Base-by-base conservation (phyloP, 805 yeast species). In the Yarrowia keelungensis region DNA sequence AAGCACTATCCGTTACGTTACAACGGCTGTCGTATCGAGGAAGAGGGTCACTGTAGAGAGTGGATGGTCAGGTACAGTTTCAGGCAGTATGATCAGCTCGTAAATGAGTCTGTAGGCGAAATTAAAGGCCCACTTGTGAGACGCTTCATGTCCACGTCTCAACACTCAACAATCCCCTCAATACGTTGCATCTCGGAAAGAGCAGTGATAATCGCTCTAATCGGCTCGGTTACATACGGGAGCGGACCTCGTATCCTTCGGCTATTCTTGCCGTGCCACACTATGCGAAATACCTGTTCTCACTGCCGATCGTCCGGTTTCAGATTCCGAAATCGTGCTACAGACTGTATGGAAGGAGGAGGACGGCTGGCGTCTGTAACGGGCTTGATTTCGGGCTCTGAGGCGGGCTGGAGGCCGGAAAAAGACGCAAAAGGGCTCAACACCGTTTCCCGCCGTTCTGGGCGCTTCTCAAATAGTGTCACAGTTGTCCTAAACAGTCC, bases 251-350 rank as follows among this genome's bases (percentile, higher is more conserved):
- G 32, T 26, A n/a, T 8, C 10, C 9, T 8, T 50, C 54, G 50
- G 65, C n/a, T 53, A 36, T 19, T 38, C 15, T 36, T 38, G 45
- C 59, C 51, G 19, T 26, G 32, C 32, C 32, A 26, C 32, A 26
- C 32, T 26, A 26, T 26, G 32, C 19, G 19, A 42, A 42, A 46
- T 8, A 5, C 32, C 32, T 26, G 32, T 26, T 26, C 32, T 26
- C 32, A 5, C 32, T 50, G 54, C 54, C 54, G 54, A 50, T 50
- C 54, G 19, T 50, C 54, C 54, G 54, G 54, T 50, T 50, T 50
- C 41, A 50, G 54, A 49, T 49, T 49, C 53, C 53, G 38, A 32
- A 49, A 15, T 49, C 53, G 53, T 49, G 50, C 32, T 19, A 12
- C 11, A 15, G 45, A 19, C 45, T 42, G 45, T 5, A 12, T 14